Evolutionary conservation across 306 rosid species (phyloP), one percentile per base, ranked within the genome.

Genomic region (Lablab purpureus): DNA sequence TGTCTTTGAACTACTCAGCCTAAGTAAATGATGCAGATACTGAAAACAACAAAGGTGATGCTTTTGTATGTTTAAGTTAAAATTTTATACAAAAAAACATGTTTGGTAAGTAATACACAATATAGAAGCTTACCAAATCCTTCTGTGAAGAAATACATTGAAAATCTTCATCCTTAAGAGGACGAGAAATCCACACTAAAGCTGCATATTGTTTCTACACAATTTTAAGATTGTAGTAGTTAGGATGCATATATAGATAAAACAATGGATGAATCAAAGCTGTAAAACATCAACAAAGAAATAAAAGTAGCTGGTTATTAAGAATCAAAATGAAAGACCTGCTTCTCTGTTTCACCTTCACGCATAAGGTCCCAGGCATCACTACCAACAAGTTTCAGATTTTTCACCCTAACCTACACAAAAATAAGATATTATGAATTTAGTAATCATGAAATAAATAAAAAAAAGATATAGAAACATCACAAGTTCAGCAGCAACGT

Each of bases 331-430:
- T 64, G 36, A 5, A 45, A 74, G 25, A 92, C 99, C 98, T 95
- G 98, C 87, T 95, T 95, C 81, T 95, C 98, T 70, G 96, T 91
- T 85, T 95, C 98, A 22, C 99, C 97, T 83, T 89, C 99, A 69
- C 87, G 95, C 92, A 94, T 91, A 47, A 91, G 85, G 62, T 91
- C 74, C 97, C 97, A 92, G 49, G 92, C 96, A 59, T 87, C 83
- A 80, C 92, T 89, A 51, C 91, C 91, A 67, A 86, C 91, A 23
- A 87, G 72, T 87, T 90, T 92, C 82, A 95, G 82, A 93, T 92
- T 92, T 85, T 88, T 92, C 73, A 92, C 89, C 28, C 90, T 88
- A 52, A 92, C 88, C 97, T 95, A 84, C 86, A 87, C 27, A 74
- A 83, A 36, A 56, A 71, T 72, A 37, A 72, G 77, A 55, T 52